Base-by-base conservation (phyloP, 345 rosid species). In the Dovyalis caffra region DNA sequence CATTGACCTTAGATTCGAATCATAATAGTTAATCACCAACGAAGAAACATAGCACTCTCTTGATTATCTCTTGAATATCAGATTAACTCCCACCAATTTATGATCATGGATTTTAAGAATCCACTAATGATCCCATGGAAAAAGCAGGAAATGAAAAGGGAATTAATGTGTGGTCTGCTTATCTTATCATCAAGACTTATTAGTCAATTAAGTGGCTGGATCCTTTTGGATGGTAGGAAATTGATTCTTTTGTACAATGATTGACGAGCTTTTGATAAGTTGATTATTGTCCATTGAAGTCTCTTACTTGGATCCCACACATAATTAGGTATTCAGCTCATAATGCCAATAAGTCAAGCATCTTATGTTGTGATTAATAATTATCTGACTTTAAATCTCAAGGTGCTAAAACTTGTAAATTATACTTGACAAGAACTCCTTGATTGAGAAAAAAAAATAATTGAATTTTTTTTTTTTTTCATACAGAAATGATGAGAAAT, bases 171-270 rank as follows among this genome's bases (percentile, higher is more conserved):
- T 64, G 61, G 28, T 11, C n/a, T 51, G 45, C 33, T 74, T 76
- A 35, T 71, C 76, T 60, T 40, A 56, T 56, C 60, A 64, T 72
- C 57, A 58, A 8, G 25, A 66, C 21, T n/a, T 25, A 21, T 23
- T 9, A 69, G 60, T 71, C n/a, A n/a, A n/a, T n/a, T 74, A 76
- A 76, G 43, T 53, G 57, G 49, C 10, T 53, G 18, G 64, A 7
- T 18, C 73, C 81, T 31, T 58, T 62, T 77, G 70, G 69, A 76
- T 73, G 86, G 84, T 66, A 70, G 56, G 82, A 66, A 68, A 74
- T 31, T 61, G 72, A 26, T 81, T 82, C 81, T 76, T 70, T 62
- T 26, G 16, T 64, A 15, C 45, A 68, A 81, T 86, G 66, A 79
- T 81, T 79, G 21, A 43, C 37, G 45, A 58, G 51, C n/a, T 69